Evolutionary conservation across 345 rosid genomes (phyloP).

Genomic region (Populus euphratica): DNA sequence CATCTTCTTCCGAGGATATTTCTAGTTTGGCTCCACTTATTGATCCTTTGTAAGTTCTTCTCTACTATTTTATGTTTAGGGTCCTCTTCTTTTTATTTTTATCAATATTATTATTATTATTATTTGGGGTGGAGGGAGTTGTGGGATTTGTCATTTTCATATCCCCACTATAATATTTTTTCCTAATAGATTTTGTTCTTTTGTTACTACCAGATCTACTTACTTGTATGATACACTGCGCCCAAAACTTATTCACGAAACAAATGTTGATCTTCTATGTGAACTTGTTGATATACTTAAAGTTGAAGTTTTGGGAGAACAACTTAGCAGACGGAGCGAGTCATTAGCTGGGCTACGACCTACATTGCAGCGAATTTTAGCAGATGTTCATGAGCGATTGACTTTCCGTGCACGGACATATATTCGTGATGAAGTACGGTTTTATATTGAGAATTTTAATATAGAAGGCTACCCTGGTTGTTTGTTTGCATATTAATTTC

Average conservation of each 20-base stretch:
- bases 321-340: slow-evolving; percentile 68
- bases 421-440: slow-evolving; percentile 82
- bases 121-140: too few relatives aligned
- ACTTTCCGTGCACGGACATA: slow-evolving; percentile 97
- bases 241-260: slow-evolving; percentile 88
- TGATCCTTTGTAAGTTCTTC: slow-evolving; percentile 78
- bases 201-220: slow-evolving; percentile 57
- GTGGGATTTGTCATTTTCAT: too few relatives aligned
- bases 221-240: slow-evolving; percentile 88
- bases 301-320: slow-evolving; percentile 93
- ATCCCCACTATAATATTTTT: too few relatives aligned
- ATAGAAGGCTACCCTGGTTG: not conserved
- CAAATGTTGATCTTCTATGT: slow-evolving; percentile 83
- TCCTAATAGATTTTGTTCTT: not conserved
- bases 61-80: not conserved
- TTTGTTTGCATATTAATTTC: not conserved
- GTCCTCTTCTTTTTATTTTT: slow-evolving; percentile 3
- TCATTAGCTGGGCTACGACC: slow-evolving; percentile 82
- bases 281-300: slow-evolving; percentile 93
- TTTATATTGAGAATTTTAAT: slow-evolving; percentile 2
- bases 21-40: slow-evolving; percentile 88
- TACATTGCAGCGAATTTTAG: slow-evolving; percentile 85
- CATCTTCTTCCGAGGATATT: slow-evolving; percentile 80
- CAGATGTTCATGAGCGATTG: slow-evolving; percentile 82
- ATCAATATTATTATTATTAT: too few relatives aligned